Percentiles rank a stretch among this genome's conserved stretches.
These are phyloP conservation scores for Trypanosoma melophagium DNA, from an alignment of 208 protist species.

Conservation along the genomic window DNA sequence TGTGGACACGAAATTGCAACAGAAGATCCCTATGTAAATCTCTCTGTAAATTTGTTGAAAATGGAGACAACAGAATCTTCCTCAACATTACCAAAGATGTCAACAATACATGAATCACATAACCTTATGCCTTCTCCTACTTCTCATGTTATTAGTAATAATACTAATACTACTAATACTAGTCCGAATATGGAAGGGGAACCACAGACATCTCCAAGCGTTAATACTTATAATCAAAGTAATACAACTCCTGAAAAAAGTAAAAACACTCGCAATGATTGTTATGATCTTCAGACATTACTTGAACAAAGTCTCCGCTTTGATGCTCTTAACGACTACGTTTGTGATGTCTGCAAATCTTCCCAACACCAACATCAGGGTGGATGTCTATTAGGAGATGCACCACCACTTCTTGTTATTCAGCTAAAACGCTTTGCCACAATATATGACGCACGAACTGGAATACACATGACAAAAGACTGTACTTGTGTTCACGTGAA, in stretches of 20 bases:
- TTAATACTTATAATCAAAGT: neutral
- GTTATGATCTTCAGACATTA: constrained; percentile 31
- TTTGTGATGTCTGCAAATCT: constrained; percentile 59
- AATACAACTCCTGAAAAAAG: neutral
- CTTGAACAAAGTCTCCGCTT: constrained; percentile 47
- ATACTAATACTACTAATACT: neutral
- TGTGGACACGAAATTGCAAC: constrained; percentile 80
- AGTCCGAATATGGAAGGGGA: neutral
- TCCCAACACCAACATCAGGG: constrained; percentile 49
- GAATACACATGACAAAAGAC: constrained; percentile 38
- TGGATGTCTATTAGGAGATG: constrained; percentile 56
- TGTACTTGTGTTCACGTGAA: constrained; percentile 31
- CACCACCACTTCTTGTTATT: constrained; percentile 54
- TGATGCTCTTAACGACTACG: constrained; percentile 53
- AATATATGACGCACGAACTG: constrained; percentile 7
- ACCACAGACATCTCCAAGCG: neutral
- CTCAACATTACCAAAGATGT: neutral
- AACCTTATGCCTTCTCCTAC: no score
- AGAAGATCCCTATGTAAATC: constrained; percentile 67
- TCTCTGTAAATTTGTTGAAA: constrained; percentile 40
- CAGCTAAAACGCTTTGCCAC: constrained; percentile 79
- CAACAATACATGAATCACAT: no score
- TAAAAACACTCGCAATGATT: neutral
- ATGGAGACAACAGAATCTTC: neutral
- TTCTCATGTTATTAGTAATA: neutral